Evolutionary conservation across 164 flowering plant species (phyloP).

Genomic region (Berberis thunbergii): DNA sequence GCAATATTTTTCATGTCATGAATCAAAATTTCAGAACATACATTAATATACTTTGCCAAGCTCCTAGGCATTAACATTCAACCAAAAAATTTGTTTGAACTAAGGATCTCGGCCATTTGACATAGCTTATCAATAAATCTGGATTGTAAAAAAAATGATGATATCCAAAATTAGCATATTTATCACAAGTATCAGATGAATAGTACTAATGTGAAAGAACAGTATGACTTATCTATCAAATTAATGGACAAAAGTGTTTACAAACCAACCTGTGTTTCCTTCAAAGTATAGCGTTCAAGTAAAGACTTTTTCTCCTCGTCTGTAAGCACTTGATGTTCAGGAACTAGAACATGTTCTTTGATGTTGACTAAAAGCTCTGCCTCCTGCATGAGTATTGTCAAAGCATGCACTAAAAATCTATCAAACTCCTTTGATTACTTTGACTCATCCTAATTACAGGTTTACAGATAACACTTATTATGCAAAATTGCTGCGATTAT

Average conservation of each 20-base stretch:
- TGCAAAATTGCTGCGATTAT: too few species aligned
- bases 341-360: constrained; percentile 80
- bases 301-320: constrained; percentile 68
- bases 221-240: neutral
- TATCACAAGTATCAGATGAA: too few species aligned
- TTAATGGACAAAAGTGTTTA: neutral
- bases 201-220: neutral
- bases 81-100: too few species aligned
- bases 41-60: too few species aligned
- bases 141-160: too few species aligned
- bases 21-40: too few species aligned
- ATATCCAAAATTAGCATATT: too few species aligned
- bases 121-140: too few species aligned
- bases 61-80: too few species aligned
- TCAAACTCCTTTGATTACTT: neutral
- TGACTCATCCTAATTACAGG: neutral
- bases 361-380: constrained; percentile 76
- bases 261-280: constrained; percentile 76
- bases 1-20: too few species aligned
- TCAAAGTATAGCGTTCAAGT: constrained; percentile 73
- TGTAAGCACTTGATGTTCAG: constrained; percentile 77
- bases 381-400: constrained; percentile 36
- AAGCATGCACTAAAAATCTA: neutral
- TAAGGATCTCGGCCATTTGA: too few species aligned
- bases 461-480: too few species aligned